Conservation (phyloP, 2,329 filamentous ascomycete species). For the Calonectria ilicicola region DNA sequence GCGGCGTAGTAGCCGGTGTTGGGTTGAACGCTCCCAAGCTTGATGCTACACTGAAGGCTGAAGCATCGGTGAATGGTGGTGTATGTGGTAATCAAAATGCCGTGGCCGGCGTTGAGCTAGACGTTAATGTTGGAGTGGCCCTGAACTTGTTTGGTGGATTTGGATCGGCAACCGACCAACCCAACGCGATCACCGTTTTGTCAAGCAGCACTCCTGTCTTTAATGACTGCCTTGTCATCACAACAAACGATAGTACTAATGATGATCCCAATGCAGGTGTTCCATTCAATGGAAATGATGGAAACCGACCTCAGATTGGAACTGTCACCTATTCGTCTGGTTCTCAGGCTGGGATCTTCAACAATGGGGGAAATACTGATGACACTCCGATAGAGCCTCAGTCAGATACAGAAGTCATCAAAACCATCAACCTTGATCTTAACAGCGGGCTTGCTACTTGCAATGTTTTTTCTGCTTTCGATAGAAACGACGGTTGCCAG, state of each 20-base stretch:
- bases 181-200: background rate
- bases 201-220: background rate
- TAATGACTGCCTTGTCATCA: background rate
- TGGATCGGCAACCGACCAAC: background rate
- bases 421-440: background rate
- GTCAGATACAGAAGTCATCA: background rate
- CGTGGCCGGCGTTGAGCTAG: background rate
- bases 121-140: background rate
- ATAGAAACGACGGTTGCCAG: background rate
- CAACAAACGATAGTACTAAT: background rate
- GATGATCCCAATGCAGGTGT: background rate
- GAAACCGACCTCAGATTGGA: background rate
- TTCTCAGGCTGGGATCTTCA: background rate
- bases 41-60: background rate
- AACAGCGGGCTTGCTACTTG: background rate
- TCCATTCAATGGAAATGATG: background rate
- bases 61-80: background rate
- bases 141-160: background rate
- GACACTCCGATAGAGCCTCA: background rate
- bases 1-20: background rate
- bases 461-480: background rate
- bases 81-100: background rate
- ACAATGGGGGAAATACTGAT: background rate
- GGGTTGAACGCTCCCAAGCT: background rate
- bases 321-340: background rate